These are phyloP conservation scores for Heracleum sosnowskyi DNA, from an alignment of 129 eudicot species.

Conservation along the genomic window DNA sequence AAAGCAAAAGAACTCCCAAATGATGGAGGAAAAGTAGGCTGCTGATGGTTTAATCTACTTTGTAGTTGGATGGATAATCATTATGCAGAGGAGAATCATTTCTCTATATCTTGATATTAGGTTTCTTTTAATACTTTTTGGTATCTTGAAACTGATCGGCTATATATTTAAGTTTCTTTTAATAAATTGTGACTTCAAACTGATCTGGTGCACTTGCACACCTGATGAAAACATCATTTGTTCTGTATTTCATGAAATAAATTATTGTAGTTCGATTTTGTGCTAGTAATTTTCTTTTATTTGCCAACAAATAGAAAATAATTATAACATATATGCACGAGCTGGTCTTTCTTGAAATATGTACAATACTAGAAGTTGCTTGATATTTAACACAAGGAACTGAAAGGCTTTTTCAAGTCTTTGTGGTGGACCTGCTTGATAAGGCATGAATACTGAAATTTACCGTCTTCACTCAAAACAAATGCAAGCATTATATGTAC, in stretches of 20 bases:
- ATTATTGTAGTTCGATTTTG: too few relatives aligned
- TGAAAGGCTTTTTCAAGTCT: neutral
- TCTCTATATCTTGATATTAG: neutral
- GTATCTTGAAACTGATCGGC: neutral
- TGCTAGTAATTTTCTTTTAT: neutral
- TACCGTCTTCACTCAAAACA: neutral
- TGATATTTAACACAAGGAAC: neutral
- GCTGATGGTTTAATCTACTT: neutral
- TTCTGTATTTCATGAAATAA: neutral
- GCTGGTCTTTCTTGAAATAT: neutral
- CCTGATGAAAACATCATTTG: neutral
- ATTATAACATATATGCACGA: neutral
- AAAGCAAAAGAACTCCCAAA: slow-evolving; percentile 13
- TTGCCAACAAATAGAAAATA: neutral
- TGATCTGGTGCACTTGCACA: neutral
- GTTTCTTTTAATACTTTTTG: neutral
- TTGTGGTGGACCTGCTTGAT: neutral
- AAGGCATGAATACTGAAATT: neutral
- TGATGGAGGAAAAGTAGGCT: neutral
- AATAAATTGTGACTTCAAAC: neutral
- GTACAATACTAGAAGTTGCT: neutral
- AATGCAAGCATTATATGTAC: neutral
- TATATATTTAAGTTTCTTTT: neutral
- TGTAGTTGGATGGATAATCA: neutral
- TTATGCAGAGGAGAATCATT: neutral